Conservation (phyloP, 2,329 filamentous ascomycete genomes). For the Phialophora macrospora region DNA sequence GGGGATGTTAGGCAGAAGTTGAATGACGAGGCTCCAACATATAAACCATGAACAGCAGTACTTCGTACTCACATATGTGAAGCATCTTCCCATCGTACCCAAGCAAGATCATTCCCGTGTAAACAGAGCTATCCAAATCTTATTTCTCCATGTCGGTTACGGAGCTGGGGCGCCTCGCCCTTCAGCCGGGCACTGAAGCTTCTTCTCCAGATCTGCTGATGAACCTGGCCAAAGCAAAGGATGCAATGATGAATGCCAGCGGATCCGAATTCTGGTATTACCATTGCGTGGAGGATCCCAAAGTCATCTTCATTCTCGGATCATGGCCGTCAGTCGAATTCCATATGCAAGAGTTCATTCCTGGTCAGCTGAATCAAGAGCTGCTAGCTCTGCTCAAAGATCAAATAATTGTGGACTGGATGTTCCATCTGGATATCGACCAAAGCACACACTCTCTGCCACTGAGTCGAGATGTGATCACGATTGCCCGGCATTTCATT, state of each 20-base stretch:
- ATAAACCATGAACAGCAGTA: constrained; percentile 4
- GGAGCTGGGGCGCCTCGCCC: constrained; percentile 53
- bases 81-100: background rate
- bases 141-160: constrained; percentile 47
- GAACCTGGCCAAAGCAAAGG: constrained; percentile 47
- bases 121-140: background rate
- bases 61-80: background rate
- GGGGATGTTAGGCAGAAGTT: constrained; percentile 10
- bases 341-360: constrained; percentile 52
- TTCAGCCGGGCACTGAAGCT: constrained; percentile 41
- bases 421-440: constrained; percentile 52
- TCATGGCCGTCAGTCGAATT: constrained; percentile 52
- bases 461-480: constrained; percentile 19
- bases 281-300: constrained; percentile 53
- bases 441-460: constrained; percentile 25
- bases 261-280: constrained; percentile 47
- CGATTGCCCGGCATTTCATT: constrained; percentile 28
- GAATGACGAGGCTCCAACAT: constrained; percentile 9
- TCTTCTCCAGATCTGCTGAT: constrained; percentile 39
- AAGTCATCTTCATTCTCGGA: constrained; percentile 52
- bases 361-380: constrained; percentile 49
- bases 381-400: constrained; percentile 46
- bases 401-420: constrained; percentile 49
- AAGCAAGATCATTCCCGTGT: background rate
- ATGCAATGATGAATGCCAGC: constrained; percentile 47